Evolutionary conservation across 345 rosid genomes (phyloP), one percentile per base, ranked within the genome.

Genomic region (Lagerstroemia speciosa): DNA sequence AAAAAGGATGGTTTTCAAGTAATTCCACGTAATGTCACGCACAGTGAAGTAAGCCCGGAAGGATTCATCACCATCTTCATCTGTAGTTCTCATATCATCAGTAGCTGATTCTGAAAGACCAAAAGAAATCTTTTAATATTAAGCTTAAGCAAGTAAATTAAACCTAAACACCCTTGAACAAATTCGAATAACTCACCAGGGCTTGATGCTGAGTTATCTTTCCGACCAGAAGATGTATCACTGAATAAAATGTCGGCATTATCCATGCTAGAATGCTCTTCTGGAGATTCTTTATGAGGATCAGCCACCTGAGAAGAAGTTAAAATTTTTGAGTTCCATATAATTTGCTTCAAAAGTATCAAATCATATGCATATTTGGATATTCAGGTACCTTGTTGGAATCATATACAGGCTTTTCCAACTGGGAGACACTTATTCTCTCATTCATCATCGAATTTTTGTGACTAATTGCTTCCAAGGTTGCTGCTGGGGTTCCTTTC

Each of bases 1-100:
- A 8, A 17, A 27, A 15, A 26, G 29, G 36, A 58, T 27, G 6
- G 32, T 30, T 58, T 58, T 58, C 10, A 30, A 58, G 32, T 58
- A 58, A 58, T 27, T 58, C 20, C 63, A 8, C 14, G 15, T 27
- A 58, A 58, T 12, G 63, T 27, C 6, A 58, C 63, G 38, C 73
- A 87, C 96, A 83, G 64, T 68, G 76, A 84, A 80, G 70, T 77
- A 74, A 34, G 57, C 78, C 10, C 77, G 81, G 78, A 82, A 75
- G 70, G 85, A 78, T 6, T 83, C 87, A n/a, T 82, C 85, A 58
- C 62, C 53, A 73, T 84, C 95, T 72, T 72, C 88, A 43, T n/a
- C 71, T 24, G 64, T 16, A 68, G 75, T 62, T 50, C 69, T 72
- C 31, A 75, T 72, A 30, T 50, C 79, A 53, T 78, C 74, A 50